These are phyloP conservation scores for Ilex asprella DNA, from an alignment of 257 asterid genomes.

Conservation along the genomic window DNA sequence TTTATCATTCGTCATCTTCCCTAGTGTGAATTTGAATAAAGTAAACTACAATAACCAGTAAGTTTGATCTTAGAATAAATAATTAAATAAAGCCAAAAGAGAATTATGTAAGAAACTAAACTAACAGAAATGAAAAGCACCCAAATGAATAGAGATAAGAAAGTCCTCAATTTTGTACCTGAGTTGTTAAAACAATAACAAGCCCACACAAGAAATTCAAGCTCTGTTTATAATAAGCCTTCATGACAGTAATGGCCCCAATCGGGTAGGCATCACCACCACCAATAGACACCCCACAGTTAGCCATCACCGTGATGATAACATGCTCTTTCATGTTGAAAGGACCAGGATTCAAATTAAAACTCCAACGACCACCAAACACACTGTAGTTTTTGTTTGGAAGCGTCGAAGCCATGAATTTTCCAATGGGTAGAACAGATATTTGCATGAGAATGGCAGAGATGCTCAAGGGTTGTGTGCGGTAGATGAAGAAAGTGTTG, in stretches of 20 bases:
- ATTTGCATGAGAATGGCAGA: constrained; percentile 98
- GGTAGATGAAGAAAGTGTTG: constrained; percentile 86
- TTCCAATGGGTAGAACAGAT: constrained; percentile 66
- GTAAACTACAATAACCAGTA: too few relatives aligned
- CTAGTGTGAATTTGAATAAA: too few relatives aligned
- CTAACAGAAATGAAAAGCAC: not conserved
- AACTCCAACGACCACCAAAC: constrained; percentile 60
- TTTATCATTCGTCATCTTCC: too few relatives aligned
- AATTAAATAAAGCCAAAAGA: too few relatives aligned
- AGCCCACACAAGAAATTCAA: constrained; percentile 69
- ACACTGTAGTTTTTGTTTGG: constrained; percentile 36
- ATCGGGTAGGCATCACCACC: constrained; percentile 99
- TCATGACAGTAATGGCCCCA: constrained; percentile 98
- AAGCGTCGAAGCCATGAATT: constrained; percentile 84
- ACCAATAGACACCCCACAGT: constrained; percentile 89
- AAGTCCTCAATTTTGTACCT: constrained; percentile 32
- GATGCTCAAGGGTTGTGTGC: constrained; percentile 83
- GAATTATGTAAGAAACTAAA: too few relatives aligned
- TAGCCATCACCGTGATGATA: constrained; percentile 86
- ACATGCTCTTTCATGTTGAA: constrained; percentile 92
- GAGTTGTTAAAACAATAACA: constrained; percentile 80
- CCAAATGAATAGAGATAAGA: not conserved
- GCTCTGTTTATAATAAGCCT: constrained; percentile 82
- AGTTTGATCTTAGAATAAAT: too few relatives aligned
- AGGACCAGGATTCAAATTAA: constrained; percentile 86